phyloP scores from a whole-genome alignment of 352 stramenopile genomes.

The Chloridella minuta region DNA sequence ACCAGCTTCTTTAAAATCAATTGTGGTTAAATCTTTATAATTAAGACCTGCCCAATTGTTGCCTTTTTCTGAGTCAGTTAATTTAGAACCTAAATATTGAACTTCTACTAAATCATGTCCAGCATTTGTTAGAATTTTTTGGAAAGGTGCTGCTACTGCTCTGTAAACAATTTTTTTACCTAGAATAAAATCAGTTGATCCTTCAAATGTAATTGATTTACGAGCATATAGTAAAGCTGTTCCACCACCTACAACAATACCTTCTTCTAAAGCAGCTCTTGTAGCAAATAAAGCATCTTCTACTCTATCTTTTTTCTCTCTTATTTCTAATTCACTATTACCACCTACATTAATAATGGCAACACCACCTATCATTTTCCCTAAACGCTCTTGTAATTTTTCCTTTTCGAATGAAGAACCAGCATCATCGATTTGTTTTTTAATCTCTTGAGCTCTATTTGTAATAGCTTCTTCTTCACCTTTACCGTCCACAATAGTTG shows the following conservation, averaged over 20 bases:
- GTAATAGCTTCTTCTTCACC: conserved; percentile 33
- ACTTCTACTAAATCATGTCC: no score
- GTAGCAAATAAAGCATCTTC: conserved; percentile 39
- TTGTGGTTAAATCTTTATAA: no score
- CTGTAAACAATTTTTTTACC: no score
- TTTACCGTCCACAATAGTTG: conserved; percentile 43
- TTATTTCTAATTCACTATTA: conserved; percentile 44
- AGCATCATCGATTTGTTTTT: conserved; percentile 27
- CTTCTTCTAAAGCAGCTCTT: conserved; percentile 25
- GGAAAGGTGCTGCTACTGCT: conserved; percentile 29
- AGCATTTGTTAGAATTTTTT: conserved; percentile 30
- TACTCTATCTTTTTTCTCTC: conserved; percentile 50
- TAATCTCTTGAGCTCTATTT: conserved; percentile 33
- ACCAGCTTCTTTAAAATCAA: no score
- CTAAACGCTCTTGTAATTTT: conserved; percentile 36
- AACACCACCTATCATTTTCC: conserved; percentile 38
- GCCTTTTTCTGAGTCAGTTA: no score
- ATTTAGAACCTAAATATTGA: no score
- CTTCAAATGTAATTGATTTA: no score
- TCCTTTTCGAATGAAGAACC: conserved; percentile 40
- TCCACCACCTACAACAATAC: conserved; percentile 37
- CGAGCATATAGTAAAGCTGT: no score
- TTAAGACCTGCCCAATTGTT: no score
- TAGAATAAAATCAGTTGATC: no score
- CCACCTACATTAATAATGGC: conserved; percentile 46